Conservation (phyloP, 73 alveolate species). For the Diophrys sp. region DNA sequence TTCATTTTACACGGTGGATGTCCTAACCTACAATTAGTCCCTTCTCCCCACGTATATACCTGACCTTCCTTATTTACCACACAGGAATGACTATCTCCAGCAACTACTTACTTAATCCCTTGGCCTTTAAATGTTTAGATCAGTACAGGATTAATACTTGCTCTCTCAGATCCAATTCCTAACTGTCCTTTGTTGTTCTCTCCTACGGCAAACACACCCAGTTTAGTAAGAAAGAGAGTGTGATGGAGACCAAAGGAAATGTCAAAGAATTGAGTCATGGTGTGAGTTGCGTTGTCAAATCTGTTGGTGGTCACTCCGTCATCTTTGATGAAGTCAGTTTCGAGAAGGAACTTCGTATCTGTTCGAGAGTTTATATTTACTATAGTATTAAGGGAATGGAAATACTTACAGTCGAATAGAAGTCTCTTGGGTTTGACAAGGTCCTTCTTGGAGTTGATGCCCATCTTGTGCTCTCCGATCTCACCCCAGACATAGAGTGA, state of each 20-base stretch:
- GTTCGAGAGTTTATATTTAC: background rate
- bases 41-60: conserved; percentile 59
- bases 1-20: conserved; percentile 31
- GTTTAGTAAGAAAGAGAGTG: conserved; percentile 18
- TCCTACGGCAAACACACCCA: conserved; percentile 32
- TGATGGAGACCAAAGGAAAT: conserved; percentile 37
- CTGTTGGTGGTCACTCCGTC: conserved; percentile 10
- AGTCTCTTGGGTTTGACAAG: conserved; percentile 27
- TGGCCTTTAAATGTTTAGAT: conserved; percentile 8
- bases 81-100: conserved; percentile 46
- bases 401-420: conserved; percentile 23
- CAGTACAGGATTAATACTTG: conserved; percentile 12
- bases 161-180: conserved; percentile 38
- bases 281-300: no score
- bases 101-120: conserved; percentile 28
- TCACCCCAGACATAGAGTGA: conserved; percentile 44
- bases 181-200: conserved; percentile 20
- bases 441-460: background rate
- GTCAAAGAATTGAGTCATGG: conserved; percentile 13
- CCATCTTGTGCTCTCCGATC: conserved; percentile 19
- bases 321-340: conserved; percentile 15
- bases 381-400: background rate
- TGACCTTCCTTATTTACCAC: conserved; percentile 39
- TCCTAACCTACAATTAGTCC: conserved; percentile 55
- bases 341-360: conserved; percentile 5